These are phyloP conservation scores for Grifola frondosa DNA, from an alignment of 1,284 basidiomycete genomes.

Conservation along the genomic window DNA sequence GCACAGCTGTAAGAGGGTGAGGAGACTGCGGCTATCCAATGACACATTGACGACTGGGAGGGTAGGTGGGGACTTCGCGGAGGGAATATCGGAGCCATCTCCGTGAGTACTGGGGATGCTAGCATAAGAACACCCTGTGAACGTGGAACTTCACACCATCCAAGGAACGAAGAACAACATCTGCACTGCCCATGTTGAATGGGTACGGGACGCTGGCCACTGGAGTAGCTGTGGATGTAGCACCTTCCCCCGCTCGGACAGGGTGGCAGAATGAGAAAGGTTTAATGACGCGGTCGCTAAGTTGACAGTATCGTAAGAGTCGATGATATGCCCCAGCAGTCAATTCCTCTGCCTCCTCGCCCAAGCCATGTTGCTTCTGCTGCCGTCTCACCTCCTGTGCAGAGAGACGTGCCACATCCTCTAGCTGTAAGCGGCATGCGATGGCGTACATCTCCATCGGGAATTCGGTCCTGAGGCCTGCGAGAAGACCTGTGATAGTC, in stretches of 20 bases:
- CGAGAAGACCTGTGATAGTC: not conserved
- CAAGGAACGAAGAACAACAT: not conserved
- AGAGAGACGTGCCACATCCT: not conserved
- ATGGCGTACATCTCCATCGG: not conserved
- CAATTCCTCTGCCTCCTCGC: not conserved
- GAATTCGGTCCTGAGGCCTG: too few species aligned
- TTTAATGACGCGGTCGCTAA: not conserved
- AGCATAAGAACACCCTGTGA: not conserved
- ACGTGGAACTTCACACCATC: conserved; percentile 1
- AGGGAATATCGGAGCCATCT: too few species aligned
- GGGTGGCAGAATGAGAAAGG: not conserved
- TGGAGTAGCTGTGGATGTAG: not conserved
- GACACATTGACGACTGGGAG: too few species aligned
- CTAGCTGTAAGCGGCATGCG: not conserved
- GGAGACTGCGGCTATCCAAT: too few species aligned
- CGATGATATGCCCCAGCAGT: not conserved
- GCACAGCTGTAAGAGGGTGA: too few species aligned
- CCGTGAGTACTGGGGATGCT: too few species aligned
- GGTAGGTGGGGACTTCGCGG: too few species aligned
- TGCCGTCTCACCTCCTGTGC: not conserved
- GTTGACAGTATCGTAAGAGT: not conserved
- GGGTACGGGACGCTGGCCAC: not conserved
- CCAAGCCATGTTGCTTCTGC: not conserved
- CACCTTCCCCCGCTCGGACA: too few species aligned
- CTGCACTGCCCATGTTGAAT: not conserved